Evolutionary conservation across 2,329 filamentous ascomycete species (phyloP), one percentile per base, ranked within the genome.

Genomic region (Diatrype stigma): DNA sequence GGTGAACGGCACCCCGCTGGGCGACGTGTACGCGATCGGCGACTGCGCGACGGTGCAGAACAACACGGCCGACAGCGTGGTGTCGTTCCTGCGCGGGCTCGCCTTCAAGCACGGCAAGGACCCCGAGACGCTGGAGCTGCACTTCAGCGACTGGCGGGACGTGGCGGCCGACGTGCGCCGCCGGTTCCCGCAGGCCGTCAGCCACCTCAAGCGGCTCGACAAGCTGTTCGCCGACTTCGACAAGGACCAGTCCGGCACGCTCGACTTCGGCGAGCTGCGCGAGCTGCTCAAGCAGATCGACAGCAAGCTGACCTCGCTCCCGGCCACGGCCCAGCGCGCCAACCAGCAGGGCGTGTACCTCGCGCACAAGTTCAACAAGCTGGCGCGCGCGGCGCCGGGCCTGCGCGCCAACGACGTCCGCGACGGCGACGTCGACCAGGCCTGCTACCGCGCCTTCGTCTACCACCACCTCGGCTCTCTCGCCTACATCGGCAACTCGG

Each of bases 21-120:
- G 94, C 35, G 93, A 97, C 54, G 91, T 99, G 21, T 99, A 99
- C 65, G 92, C 92, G 45, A 91, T 99, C 55, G 94, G 94, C 14
- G 94, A 99, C 72, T 97, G 94, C 73, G 80, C 90, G 6, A 99
- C 95, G 0, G 93, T 99, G 0, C 95, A 99, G 66, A 99, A 99
- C 75, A 99, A 99, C 61, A 79, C 97, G 2, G 89, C 92, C 3
- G 90, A 96, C 64, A 87, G 96, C 72, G 86, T 99, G 61, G 80
- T 96, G 45, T 87, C 84, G 19, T 99, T 97, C 72, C 80, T 99
- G 11, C 90, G 91, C 54, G 90, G 85, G 16, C 79, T 96, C 2
- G 91, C 94, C 10, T 96, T 89, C 85, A 93, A 96, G 70, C 90
- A 88, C 57, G 93, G 92, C 67, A 87, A 88, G 63, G 89, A 97